Conservation (phyloP, 352 stramenopile genomes). For the Blastocystis sp. region DNA sequence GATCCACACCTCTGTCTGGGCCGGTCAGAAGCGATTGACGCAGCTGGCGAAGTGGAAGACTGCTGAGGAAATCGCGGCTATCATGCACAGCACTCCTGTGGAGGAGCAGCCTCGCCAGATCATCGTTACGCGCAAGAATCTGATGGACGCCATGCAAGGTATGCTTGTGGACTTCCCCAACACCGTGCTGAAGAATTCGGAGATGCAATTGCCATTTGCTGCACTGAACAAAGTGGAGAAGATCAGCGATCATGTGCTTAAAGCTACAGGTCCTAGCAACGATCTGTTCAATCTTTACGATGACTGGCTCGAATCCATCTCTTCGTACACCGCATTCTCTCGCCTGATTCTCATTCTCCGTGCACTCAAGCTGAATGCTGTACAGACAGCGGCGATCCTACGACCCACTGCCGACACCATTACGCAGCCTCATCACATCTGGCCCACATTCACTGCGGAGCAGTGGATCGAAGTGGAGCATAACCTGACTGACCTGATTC, state of each 20-base stretch:
- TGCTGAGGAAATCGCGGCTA: constrained; percentile 95
- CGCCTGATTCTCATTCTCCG: constrained; percentile 96
- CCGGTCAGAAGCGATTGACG: constrained; percentile 95
- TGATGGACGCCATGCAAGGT: constrained; percentile 98
- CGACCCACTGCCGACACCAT: constrained; percentile 94
- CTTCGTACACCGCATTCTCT: constrained; percentile 99
- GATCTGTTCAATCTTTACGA: constrained; percentile 99
- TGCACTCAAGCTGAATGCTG: constrained; percentile 91
- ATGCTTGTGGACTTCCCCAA: constrained; percentile 99
- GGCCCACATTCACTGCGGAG: constrained; percentile 94
- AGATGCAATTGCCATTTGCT: constrained; percentile 98
- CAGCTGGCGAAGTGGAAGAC: constrained; percentile 99
- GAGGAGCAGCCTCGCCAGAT: constrained; percentile 99
- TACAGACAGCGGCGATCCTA: constrained; percentile 89
- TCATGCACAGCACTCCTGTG: constrained; percentile 96
- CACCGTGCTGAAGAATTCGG: constrained; percentile 97
- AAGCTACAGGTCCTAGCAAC: constrained; percentile 98
- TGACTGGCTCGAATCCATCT: constrained; percentile 99
- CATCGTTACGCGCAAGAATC: constrained; percentile 98
- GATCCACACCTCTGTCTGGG: constrained; percentile 99
- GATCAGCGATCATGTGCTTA: constrained; percentile 97
- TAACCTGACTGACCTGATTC: constrained; percentile 95
- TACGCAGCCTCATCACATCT: constrained; percentile 97
- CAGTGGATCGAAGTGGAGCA: constrained; percentile 99
- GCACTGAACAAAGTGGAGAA: constrained; percentile 98